A percentile compares a stretch with the other conserved stretches of the same genome.
These are phyloP conservation scores for Zoysia japonica DNA, from an alignment of 176 grass and related monocot species.

Conservation along the genomic window DNA sequence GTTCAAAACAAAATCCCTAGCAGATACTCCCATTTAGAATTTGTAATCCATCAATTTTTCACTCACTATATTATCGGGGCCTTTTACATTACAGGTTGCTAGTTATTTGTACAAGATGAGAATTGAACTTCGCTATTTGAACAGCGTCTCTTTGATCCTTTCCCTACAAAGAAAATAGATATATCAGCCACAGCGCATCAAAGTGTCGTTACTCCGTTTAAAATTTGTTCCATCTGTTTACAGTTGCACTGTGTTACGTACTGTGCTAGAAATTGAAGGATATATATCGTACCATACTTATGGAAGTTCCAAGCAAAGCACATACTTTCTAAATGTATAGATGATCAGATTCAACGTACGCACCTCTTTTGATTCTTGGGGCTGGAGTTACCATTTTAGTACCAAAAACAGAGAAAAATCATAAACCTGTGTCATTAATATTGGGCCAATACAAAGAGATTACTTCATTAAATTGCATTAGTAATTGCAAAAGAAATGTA, in stretches of 20 bases:
- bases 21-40: no score
- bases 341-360: no score
- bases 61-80: no score
- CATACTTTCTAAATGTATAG: neutral
- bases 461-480: neutral
- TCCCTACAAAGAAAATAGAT: neutral
- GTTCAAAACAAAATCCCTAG: neutral
- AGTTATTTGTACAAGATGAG: no score
- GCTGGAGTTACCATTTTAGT: neutral
- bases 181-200: neutral
- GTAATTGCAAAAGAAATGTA: neutral
- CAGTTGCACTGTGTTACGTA: neutral
- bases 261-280: neutral
- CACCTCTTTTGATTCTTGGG: no score
- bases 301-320: neutral
- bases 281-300: neutral
- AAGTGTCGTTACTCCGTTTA: neutral
- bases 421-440: no score
- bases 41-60: no score
- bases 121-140: no score
- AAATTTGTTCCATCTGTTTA: neutral
- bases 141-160: no score
- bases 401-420: neutral
- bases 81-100: no score
- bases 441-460: neutral